A percentile compares a stretch with the other conserved stretches of the same genome.
These are phyloP conservation scores for Eucalyptus virginea DNA, from an alignment of 345 rosid genomes.

Conservation along the genomic window DNA sequence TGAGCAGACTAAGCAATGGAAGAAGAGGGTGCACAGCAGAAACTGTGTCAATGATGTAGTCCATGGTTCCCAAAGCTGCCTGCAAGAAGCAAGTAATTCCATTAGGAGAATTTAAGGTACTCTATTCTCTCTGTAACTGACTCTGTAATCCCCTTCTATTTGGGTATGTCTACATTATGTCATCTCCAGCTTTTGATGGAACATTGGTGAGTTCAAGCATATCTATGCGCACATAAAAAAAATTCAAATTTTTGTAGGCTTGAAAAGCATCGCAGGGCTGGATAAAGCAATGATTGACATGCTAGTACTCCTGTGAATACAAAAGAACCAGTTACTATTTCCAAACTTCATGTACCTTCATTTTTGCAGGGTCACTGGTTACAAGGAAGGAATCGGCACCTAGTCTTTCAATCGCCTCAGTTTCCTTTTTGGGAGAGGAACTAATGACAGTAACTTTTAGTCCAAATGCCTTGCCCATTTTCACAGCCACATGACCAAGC, in stretches of 20 bases:
- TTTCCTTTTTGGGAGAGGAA: conserved; percentile 40
- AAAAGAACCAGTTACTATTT: background rate
- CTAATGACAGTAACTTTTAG: conserved; percentile 83
- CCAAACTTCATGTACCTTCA: conserved; percentile 38
- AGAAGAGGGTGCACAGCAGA: conserved; percentile 73
- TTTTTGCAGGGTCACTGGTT: conserved; percentile 36
- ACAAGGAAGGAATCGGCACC: conserved; percentile 60
- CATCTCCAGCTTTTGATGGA: background rate
- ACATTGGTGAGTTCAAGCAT: background rate
- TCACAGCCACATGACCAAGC: conserved; percentile 86
- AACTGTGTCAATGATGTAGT: conserved; percentile 74
- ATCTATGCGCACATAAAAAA: background rate
- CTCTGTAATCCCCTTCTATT: background rate
- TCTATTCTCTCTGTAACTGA: background rate
- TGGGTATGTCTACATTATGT: background rate
- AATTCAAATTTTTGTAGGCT: background rate
- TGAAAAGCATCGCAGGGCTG: background rate
- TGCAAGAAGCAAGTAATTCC: conserved; percentile 3
- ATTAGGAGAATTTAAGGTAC: background rate
- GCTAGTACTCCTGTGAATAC: background rate
- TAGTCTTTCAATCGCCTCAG: conserved; percentile 35
- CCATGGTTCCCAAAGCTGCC: conserved; percentile 67
- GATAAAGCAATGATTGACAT: background rate
- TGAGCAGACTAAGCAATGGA: conserved; percentile 58
- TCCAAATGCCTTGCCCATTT: conserved; percentile 81